Conservation (phyloP, 257 asterid genomes). For the Rhazya stricta region DNA sequence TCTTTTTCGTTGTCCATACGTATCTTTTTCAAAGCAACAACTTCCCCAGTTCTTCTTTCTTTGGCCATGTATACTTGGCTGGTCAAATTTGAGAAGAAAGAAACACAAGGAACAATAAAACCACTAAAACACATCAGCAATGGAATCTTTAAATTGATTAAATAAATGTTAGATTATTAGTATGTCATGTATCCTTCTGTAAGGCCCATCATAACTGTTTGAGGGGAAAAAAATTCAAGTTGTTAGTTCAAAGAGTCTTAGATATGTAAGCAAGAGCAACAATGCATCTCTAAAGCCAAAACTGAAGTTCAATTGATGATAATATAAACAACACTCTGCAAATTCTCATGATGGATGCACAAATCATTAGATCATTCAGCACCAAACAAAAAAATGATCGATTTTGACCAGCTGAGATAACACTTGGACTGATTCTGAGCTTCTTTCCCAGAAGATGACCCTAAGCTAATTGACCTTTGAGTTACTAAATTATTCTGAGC, state of each 20-base stretch:
- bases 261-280: not conserved
- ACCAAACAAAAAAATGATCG: not conserved
- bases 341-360: not conserved
- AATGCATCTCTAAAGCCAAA: not conserved
- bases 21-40: slow-evolving; percentile 91
- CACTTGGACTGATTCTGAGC: not conserved
- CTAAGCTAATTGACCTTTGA: not conserved
- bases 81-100: slow-evolving; percentile 21
- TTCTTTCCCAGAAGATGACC: not conserved
- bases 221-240: not conserved
- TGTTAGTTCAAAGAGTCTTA: not conserved
- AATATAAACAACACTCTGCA: not conserved
- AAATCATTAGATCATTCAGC: not conserved
- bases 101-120: slow-evolving; percentile 6
- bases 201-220: not conserved
- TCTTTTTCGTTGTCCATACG: slow-evolving; percentile 98
- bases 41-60: slow-evolving; percentile 78
- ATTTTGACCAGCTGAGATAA: not conserved
- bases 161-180: not conserved
- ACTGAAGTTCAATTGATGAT: not conserved
- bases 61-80: slow-evolving; percentile 94
- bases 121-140: slow-evolving; percentile 1
- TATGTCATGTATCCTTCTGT: not conserved
- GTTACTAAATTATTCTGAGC: not conserved
- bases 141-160: not conserved